Percentiles rank a stretch among this genome's conserved stretches.
These are phyloP conservation scores for Diaporthe eres DNA, from an alignment of 2,329 filamentous ascomycete species.

Conservation along the genomic window DNA sequence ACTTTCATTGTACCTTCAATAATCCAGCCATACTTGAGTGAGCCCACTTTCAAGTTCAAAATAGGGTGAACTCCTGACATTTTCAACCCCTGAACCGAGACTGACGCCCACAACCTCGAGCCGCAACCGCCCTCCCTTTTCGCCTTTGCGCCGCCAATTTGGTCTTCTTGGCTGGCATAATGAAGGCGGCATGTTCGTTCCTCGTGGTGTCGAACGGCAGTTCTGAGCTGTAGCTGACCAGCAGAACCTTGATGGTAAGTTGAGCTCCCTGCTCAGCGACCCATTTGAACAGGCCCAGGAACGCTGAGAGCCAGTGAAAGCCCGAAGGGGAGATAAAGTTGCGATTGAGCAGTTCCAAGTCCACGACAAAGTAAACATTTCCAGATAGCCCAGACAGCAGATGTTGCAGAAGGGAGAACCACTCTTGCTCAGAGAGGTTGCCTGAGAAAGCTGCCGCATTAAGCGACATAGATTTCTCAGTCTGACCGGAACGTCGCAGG, in stretches of 20 bases:
- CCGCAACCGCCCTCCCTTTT: background rate
- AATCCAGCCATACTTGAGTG: too few relatives aligned
- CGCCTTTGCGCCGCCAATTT: background rate
- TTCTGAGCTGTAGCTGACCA: background rate
- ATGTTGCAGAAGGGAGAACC: background rate
- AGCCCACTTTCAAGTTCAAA: background rate
- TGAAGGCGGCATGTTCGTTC: background rate
- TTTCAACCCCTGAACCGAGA: too few relatives aligned
- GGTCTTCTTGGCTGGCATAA: background rate
- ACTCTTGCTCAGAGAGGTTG: background rate
- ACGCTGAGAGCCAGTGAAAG: background rate
- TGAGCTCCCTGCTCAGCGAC: background rate
- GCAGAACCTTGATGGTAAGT: background rate
- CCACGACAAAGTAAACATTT: background rate
- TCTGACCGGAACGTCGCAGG: background rate
- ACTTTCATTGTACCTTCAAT: background rate
- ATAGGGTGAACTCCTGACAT: too few relatives aligned
- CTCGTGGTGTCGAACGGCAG: background rate
- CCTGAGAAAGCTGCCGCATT: background rate
- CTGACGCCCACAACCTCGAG: background rate
- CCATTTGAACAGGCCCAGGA: background rate
- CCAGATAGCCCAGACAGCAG: background rate
- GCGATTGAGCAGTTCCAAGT: background rate
- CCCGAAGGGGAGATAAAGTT: background rate
- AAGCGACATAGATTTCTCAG: slow-evolving; percentile 3